Evolutionary conservation across 1,284 basidiomycete species (phyloP), one percentile per base, ranked within the genome.

Genomic region (Melampsora occidentalis): DNA sequence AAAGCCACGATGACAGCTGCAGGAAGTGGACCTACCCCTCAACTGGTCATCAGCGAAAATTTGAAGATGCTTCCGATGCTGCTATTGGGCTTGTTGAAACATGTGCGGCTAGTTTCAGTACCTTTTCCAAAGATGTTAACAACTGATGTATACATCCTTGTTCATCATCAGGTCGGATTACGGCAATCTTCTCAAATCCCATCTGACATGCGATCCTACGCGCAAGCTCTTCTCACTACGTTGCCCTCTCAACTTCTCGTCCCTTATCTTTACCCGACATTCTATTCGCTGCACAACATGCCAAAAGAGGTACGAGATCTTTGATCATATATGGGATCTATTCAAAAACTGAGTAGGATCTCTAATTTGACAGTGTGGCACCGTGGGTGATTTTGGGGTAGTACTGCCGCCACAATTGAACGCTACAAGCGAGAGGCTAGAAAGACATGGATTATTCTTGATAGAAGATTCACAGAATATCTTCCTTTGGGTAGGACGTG

Each of bases 281-380:
- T 99, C 86, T 98, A 97, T 85, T 93, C 93, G 4, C 85, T 99
- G 78, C 97, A 99, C 86, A 96, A 91, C 84, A 99, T 99, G 97
- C 87, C 91, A 5, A 88, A 91, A 48, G 92, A 96, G 85, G 93
- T 93, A 77, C 79, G 87, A 71, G 79, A 18, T 22, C 61, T 39
- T 61, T 25, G 39, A 31, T 31, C 35, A 39, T 70, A 6, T 20
- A 20, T 33, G 16, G 5, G n/a, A 39, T 28, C 10, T 46, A 46
- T 46, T 16, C 42, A 46, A 14, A 35, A n/a, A n/a, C 48, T 61
- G 33, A 69, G 69, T 64, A 16, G 31, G 53, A 25, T 18, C 7
- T 22, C 35, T 12, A 10, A 49, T 31, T 63, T 42, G 51, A 12
- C 18, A 75, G 91, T 89, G 89, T 79, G 92, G 92, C 68, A 91